Evolutionary conservation across 192 early-diverging fungal species (phyloP), one percentile per base, ranked within the genome.

Genomic region (Phlyctochytrium arcticum): DNA sequence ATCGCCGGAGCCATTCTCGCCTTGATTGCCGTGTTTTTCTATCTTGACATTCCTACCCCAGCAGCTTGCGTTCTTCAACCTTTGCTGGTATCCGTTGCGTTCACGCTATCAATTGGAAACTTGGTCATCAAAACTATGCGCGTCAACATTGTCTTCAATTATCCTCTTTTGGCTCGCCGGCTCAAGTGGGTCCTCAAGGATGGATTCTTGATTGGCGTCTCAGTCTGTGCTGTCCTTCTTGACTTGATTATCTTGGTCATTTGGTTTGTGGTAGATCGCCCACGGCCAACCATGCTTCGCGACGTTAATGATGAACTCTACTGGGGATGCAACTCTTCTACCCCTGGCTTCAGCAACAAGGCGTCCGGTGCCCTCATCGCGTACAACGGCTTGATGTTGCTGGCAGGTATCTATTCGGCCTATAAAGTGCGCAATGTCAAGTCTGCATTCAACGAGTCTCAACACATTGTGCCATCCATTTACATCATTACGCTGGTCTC

Each of bases 381-480:
- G 35, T 58, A 58, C 56, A 58, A 58, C 37, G 36, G 19, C 12
- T 23, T 58, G 8, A 37, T 32, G 56, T 29, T 58, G 56, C 35
- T 58, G 12, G 19, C 39, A 15, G 56, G 56, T 6, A 39, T 58
- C 2, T 58, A 58, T 29, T 36, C 32, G 29, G 56, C 35, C 34
- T 10, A 37, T 21, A 24, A 58, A 58, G 56, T 58, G 32, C 56
- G 56, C 35, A 58, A 58, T 29, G 56, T 58, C 34, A 58, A 58
- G 34, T 58, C 56, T 32, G 56, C 56, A 15, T 58, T 24, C 56
- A 58, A 58, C 56, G 56, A 58, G 36, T 37, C 34, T n/a, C 56
- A 58, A 36, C 56, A 58, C 34, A 58, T 58, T 36, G 34, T 58
- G 9, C 32, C 34, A 6, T 58, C 35, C 56, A 36, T 58, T 39